phyloP scores from a whole-genome alignment of 768 basidiomycete species.

The Wakefieldia striispora region DNA sequence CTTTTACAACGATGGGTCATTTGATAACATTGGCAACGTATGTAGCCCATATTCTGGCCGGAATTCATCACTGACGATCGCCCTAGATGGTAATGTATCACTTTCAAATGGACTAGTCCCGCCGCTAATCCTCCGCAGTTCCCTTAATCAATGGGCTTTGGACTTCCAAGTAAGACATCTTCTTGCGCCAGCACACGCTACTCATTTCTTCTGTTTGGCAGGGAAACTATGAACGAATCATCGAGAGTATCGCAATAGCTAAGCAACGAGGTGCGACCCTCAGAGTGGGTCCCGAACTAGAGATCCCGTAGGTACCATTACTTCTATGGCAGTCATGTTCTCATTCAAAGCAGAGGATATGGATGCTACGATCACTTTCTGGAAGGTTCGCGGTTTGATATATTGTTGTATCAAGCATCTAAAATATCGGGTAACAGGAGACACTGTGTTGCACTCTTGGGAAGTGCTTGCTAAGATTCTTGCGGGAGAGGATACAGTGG shows the following conservation, averaged over 20 bases:
- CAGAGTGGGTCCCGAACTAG: slow-evolving; percentile 94
- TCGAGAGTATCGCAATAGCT: slow-evolving; percentile 83
- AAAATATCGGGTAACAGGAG: slow-evolving; percentile 51
- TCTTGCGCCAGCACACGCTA: not conserved
- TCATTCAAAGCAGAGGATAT: slow-evolving; percentile 65
- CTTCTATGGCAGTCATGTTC: not conserved
- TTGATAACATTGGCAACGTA: slow-evolving; percentile 88
- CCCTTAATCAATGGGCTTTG: slow-evolving; percentile 95
- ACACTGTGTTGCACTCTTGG: slow-evolving; percentile 96
- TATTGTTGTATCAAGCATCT: not conserved
- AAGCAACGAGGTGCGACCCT: slow-evolving; percentile 86
- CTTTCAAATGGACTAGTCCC: not conserved
- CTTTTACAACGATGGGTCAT: slow-evolving; percentile 59
- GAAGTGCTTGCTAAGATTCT: slow-evolving; percentile 94
- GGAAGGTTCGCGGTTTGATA: slow-evolving; percentile 58
- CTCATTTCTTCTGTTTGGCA: slow-evolving; percentile 26
- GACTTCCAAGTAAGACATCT: slow-evolving; percentile 76
- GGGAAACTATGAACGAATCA: slow-evolving; percentile 93
- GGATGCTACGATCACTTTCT: slow-evolving; percentile 98
- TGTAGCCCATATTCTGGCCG: slow-evolving; percentile 22
- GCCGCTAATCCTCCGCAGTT: slow-evolving; percentile 48
- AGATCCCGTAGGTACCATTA: slow-evolving; percentile 70
- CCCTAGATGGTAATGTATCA: slow-evolving; percentile 24
- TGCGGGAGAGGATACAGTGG: slow-evolving; percentile 69
- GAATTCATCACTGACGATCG: slow-evolving; percentile 1